Base-by-base conservation (phyloP, 106 monocot species). In the Dioscorea alata region DNA sequence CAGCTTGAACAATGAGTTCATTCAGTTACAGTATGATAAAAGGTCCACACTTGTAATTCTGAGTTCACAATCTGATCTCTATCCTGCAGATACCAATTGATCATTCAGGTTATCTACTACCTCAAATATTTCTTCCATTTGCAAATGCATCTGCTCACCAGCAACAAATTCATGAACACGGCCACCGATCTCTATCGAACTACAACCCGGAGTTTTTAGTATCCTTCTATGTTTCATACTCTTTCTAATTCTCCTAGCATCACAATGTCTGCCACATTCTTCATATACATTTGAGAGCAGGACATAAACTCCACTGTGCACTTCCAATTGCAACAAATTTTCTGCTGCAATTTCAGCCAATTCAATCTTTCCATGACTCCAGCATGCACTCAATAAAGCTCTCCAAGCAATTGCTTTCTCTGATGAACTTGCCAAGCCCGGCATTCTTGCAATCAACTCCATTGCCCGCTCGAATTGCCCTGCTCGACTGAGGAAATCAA, bases 121-220 rank as follows among this genome's bases (percentile, higher is more conserved):
- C 2, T 22, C 52, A 22, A 54, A 28, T 13, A 63, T 35, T 21
- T 76, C 69, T 48, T 57, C 54, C 54, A 63, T 76, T 42, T 54
- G 23, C 10, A 63, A 63, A 12, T 69, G 68, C 12, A 64, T 69
- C 53, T 54, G 52, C 56, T 76, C 32, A 22, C 76, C 50, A 0
- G 69, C 63, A 56, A 76, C 52, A 52, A 75, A 75, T 52, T 75
- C 75, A 61, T 69, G 60, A 54, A 68, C 69, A 51, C 17, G 33
- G 20, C 69, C 69, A 33, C 61, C 34, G 21, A 75, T 23, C 61
- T 75, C 68, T 12, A 76, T 69, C 0, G 62, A 69, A 59, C 85
- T 85, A 58, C 80, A 85, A n/a, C 85, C 85, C n/a, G 80, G 85
- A 23, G 32, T 32, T 69, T 85, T 77, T 4, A 8, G 50, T n/a